Evolutionary conservation across 805 yeast species (phyloP), one percentile per base, ranked within the genome.

Genomic region (Limtongia smithiae): DNA sequence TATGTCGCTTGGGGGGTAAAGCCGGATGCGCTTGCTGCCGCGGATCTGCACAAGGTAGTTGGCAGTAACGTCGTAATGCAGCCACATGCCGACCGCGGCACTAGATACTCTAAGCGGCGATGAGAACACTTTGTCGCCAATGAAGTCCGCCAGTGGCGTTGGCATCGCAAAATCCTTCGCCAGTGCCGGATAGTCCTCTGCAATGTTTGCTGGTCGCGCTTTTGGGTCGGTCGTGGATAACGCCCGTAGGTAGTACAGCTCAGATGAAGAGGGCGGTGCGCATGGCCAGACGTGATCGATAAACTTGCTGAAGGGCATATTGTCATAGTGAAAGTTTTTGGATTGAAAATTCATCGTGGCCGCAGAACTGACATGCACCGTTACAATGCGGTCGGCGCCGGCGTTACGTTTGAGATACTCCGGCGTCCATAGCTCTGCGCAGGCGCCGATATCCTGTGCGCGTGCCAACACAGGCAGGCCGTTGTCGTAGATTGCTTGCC

Each of bases 31-130:
- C 38, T 67, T 68, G 18, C 53, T 38, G 3, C 73, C 73, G 8
- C 51, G 50, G 6, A 69, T 55, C 47, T 70, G 73, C 34, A 66
- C 65, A 3, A 69, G 56, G 12, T 69, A 57, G 39, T 66, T 66
- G 15, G 73, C 64, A 8, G 65, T 66, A n/a, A 65, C 68, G 44
- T 70, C 71, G 53, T 67, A 68, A 36, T 65, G 71, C 6, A 69
- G 62, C 70, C 71, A 67, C 52, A 66, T 62, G 4, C 65, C 55
- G 1, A 68, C 64, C 15, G 58, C 55, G 3, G 68, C 58, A 24
- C 71, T 64, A 2, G 71, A 60, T 17, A 69, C 54, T 32, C 70
- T 44, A 37, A 69, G 48, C 4, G 69, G 70, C 1, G 71, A 63
- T 8, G 71, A 67, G 44, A 65, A 65, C 37, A 55, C 60, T 14